A percentile compares a stretch with the other conserved stretches of the same genome.
These are phyloP conservation scores for Microcos paniculata DNA, from an alignment of 345 rosid genomes.

Conservation along the genomic window DNA sequence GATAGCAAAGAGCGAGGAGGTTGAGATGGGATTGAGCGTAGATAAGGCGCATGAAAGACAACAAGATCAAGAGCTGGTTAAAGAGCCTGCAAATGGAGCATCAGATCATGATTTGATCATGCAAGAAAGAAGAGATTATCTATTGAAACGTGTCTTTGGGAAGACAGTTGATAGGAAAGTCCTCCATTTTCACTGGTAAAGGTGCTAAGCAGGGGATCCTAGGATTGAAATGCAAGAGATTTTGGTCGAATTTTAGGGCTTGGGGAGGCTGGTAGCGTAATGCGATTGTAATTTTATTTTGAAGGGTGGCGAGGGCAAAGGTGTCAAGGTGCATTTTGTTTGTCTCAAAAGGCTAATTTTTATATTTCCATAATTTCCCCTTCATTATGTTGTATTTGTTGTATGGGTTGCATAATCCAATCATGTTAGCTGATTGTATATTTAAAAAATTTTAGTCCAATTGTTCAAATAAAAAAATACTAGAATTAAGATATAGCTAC, in stretches of 20 bases:
- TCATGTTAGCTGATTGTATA: too few species aligned
- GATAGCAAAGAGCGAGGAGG: slow-evolving; percentile 74
- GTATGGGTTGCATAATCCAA: too few species aligned
- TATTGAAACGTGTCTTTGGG: slow-evolving; percentile 74
- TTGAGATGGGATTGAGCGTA: slow-evolving; percentile 51
- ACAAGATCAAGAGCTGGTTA: slow-evolving; percentile 45
- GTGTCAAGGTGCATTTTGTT: too few species aligned
- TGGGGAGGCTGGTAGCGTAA: background rate
- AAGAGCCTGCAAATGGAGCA: slow-evolving; percentile 69
- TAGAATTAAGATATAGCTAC: too few species aligned
- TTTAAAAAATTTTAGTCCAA: too few species aligned
- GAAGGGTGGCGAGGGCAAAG: background rate
- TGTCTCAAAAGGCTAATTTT: too few species aligned
- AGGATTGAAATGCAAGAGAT: background rate
- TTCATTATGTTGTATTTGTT: too few species aligned
- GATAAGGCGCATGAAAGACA: slow-evolving; percentile 45
- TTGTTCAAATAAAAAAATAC: too few species aligned
- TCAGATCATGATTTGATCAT: slow-evolving; percentile 72
- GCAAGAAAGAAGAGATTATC: slow-evolving; percentile 78
- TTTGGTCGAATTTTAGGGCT: background rate
- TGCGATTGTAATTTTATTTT: background rate
- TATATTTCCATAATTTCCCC: too few species aligned
- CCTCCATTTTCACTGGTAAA: slow-evolving; percentile 32
- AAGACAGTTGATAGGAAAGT: slow-evolving; percentile 55
- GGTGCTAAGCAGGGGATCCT: background rate